Evolutionary conservation across 2,329 filamentous ascomycete genomes (phyloP).

Genomic region (Cytospora schulzeri): DNA sequence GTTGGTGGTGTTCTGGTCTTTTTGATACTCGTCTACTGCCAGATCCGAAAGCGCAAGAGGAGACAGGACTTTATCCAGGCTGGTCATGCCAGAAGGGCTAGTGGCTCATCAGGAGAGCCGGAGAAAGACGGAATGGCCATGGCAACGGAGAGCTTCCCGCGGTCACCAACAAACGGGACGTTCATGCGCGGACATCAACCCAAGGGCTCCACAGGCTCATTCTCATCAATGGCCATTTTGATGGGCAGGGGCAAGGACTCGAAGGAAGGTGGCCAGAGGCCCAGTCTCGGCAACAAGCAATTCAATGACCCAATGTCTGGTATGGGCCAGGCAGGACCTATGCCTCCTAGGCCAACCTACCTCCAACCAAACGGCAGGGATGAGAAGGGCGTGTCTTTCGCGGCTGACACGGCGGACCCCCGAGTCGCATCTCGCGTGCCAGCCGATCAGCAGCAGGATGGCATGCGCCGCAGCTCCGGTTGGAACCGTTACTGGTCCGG

Average conservation of each 20-base stretch:
- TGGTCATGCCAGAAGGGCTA: conserved; percentile 47
- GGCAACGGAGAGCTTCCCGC: conserved; percentile 45
- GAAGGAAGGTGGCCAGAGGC: conserved; percentile 12
- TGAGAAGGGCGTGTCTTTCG: conserved; percentile 45
- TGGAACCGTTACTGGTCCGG: conserved; percentile 81
- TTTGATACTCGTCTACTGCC: conserved; percentile 71
- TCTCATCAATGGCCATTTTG: conserved; percentile 65
- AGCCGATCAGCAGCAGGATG: conserved; percentile 41
- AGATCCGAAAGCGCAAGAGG: conserved; percentile 63
- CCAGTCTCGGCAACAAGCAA: conserved; percentile 48
- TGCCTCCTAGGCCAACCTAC: conserved; percentile 19
- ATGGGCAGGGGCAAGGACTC: conserved; percentile 55
- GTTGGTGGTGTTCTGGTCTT: conserved; percentile 73
- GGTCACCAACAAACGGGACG: conserved; percentile 37
- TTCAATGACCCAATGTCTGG: conserved; percentile 64
- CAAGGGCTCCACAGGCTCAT: conserved; percentile 57
- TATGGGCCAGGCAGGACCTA: conserved; percentile 32
- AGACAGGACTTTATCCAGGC: conserved; percentile 54
- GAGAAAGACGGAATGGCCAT: conserved; percentile 61
- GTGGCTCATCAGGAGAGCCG: conserved; percentile 43
- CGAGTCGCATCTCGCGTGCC: conserved; percentile 39
- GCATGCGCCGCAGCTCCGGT: conserved; percentile 65
- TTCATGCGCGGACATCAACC: conserved; percentile 55
- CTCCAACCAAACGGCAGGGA: conserved; percentile 38
- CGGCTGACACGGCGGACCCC: conserved; percentile 38